phyloP scores from a whole-genome alignment of 139 green algal species.

The Eudorina sp. region DNA sequence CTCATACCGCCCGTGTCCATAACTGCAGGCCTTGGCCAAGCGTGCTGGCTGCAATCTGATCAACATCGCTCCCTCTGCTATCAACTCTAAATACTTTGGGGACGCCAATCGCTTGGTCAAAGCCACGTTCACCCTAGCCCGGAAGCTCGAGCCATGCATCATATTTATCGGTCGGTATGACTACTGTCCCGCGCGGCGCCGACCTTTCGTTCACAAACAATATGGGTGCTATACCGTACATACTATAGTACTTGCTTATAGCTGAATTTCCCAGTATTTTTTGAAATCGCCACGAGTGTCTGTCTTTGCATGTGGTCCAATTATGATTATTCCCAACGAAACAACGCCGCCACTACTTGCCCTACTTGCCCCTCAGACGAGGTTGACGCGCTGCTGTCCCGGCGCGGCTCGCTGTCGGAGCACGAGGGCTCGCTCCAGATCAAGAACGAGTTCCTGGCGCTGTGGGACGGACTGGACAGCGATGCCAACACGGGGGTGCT shows the following conservation, averaged over 20 bases:
- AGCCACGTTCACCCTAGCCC: not conserved
- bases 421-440: not conserved
- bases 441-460: conserved; percentile 27
- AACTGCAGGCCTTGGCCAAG: conserved; percentile 8
- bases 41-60: not conserved
- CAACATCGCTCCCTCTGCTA: not conserved
- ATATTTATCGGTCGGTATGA: conserved; percentile 12
- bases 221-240: too few relatives aligned
- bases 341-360: not conserved
- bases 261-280: too few relatives aligned
- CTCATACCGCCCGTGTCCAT: too few relatives aligned
- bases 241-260: too few relatives aligned
- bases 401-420: not conserved
- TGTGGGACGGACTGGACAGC: conserved; percentile 22
- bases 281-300: too few relatives aligned
- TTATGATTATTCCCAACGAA: too few relatives aligned
- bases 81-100: not conserved
- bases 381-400: conserved; percentile 8
- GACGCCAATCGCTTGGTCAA: not conserved
- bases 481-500: conserved; percentile 68
- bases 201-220: too few relatives aligned
- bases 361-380: conserved; percentile 5
- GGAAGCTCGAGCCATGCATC: conserved; percentile 24
- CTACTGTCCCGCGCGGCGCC: too few relatives aligned
- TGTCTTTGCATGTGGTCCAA: too few relatives aligned